These are phyloP conservation scores for Pichia thaimueangensis DNA, from an alignment of 805 yeast species.

Conservation along the genomic window DNA sequence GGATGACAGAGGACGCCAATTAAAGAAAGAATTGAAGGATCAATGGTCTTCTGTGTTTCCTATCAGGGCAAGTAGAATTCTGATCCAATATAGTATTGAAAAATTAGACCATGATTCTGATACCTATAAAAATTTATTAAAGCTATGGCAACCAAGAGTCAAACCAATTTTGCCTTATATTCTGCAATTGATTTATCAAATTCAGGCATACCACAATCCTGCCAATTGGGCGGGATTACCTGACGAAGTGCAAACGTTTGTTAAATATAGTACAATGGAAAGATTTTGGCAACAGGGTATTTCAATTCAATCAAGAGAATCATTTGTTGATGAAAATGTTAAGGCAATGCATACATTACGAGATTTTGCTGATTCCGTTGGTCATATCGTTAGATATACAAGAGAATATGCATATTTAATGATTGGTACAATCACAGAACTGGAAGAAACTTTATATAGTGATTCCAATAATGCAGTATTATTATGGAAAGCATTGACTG, in stretches of 20 bases:
- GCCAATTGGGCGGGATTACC: slow-evolving; percentile 87
- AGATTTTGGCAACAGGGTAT: slow-evolving; percentile 99
- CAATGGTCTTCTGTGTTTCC: slow-evolving; percentile 96
- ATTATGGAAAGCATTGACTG: slow-evolving; percentile 84
- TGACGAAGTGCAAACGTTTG: slow-evolving; percentile 84
- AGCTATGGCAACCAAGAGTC: slow-evolving; percentile 88
- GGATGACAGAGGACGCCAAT: slow-evolving; percentile 79
- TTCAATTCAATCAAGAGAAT: slow-evolving; percentile 87
- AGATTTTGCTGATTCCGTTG: slow-evolving; percentile 97
- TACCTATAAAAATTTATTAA: slow-evolving; percentile 63
- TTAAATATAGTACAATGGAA: slow-evolving; percentile 82
- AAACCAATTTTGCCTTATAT: slow-evolving; percentile 90
- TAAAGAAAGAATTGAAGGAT: slow-evolving; percentile 74
- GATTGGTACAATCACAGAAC: slow-evolving; percentile 79
- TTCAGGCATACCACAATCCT: slow-evolving; percentile 92
- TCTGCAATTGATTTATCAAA: slow-evolving; percentile 77
- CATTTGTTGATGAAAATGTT: slow-evolving; percentile 88
- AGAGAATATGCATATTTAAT: slow-evolving; percentile 93
- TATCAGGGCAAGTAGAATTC: slow-evolving; percentile 88
- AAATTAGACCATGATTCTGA: slow-evolving; percentile 73
- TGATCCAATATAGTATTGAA: slow-evolving; percentile 92
- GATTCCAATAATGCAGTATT: slow-evolving; percentile 72
- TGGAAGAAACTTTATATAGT: slow-evolving; percentile 83
- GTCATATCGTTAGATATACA: slow-evolving; percentile 91
- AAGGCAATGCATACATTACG: slow-evolving; percentile 90